A percentile compares a stretch with the other conserved stretches of the same genome.
These are phyloP conservation scores for Neofusicoccum kwambonambiense DNA, from an alignment of 2,329 filamentous ascomycete species.

Conservation along the genomic window DNA sequence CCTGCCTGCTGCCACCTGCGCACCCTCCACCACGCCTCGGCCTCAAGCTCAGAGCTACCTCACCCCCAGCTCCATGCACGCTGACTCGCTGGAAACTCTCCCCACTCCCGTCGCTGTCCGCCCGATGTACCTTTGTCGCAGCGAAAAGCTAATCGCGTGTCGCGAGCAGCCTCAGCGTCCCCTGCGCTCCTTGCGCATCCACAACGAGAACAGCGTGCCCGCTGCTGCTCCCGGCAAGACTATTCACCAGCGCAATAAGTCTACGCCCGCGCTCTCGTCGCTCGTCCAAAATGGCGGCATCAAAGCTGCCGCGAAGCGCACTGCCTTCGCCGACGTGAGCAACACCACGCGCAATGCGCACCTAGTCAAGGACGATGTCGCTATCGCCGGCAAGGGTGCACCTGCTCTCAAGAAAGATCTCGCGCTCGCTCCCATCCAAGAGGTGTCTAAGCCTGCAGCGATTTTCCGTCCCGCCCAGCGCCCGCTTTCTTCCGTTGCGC, in stretches of 20 bases:
- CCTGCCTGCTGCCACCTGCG: slow-evolving; percentile 11
- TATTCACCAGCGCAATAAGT: slow-evolving; percentile 81
- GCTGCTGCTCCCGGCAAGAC: slow-evolving; percentile 44
- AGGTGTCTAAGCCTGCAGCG: slow-evolving; percentile 1
- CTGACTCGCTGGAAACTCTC: slow-evolving; percentile 7
- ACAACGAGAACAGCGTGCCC: slow-evolving; percentile 66
- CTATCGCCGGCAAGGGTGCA: slow-evolving; percentile 46
- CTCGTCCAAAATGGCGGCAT: slow-evolving; percentile 54
- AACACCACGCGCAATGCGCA: slow-evolving; percentile 54
- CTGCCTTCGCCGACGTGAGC: slow-evolving; percentile 79
- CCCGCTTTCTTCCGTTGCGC: background rate
- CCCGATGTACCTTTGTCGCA: slow-evolving; percentile 16
- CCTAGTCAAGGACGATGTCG: slow-evolving; percentile 57
- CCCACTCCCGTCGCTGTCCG: slow-evolving; percentile 4
- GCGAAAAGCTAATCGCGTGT: slow-evolving; percentile 12
- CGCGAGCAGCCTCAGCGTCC: slow-evolving; percentile 66
- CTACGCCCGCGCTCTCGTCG: slow-evolving; percentile 62
- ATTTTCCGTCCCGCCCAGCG: slow-evolving; percentile 17
- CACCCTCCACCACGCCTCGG: background rate
- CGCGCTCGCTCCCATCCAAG: slow-evolving; percentile 12
- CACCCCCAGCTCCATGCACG: background rate
- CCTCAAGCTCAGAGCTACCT: slow-evolving; percentile 1
- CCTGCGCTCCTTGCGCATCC: slow-evolving; percentile 57
- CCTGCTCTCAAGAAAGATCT: slow-evolving; percentile 24
- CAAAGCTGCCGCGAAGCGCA: slow-evolving; percentile 69